phyloP scores from a whole-genome alignment of 2,329 filamentous ascomycete species.

The Huntiella abstrusa region DNA sequence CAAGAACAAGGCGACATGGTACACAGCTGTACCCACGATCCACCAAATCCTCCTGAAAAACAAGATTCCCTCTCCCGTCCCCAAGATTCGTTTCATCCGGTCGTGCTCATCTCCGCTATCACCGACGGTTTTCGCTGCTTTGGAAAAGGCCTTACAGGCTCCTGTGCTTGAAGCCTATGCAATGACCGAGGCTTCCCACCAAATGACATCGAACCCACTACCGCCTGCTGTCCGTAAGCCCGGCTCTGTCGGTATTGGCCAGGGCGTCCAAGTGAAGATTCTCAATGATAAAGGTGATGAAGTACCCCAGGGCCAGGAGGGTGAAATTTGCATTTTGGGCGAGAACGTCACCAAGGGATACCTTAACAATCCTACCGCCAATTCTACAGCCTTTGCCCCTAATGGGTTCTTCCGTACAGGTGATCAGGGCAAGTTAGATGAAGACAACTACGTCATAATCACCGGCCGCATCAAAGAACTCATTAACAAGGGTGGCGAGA shows the following conservation, averaged over 20 bases:
- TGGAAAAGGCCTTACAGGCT: conserved; percentile 57
- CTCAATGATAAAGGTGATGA: conserved; percentile 51
- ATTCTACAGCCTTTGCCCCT: conserved; percentile 52
- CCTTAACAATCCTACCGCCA: conserved; percentile 64
- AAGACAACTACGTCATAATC: conserved; percentile 67
- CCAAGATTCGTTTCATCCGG: conserved; percentile 66
- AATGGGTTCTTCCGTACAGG: conserved; percentile 76
- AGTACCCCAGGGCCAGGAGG: conserved; percentile 49
- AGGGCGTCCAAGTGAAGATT: conserved; percentile 67
- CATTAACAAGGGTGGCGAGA: conserved; percentile 80
- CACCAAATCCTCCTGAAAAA: conserved; percentile 73
- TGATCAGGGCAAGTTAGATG: conserved; percentile 65
- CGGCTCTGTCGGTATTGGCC: conserved; percentile 64
- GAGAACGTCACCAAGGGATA: conserved; percentile 75
- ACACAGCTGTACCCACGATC: conserved; percentile 82
- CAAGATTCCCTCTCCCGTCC: conserved; percentile 46
- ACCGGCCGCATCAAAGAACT: conserved; percentile 87
- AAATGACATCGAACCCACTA: conserved; percentile 62
- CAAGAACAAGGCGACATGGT: conserved; percentile 66
- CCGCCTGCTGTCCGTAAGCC: conserved; percentile 57
- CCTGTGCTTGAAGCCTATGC: conserved; percentile 80
- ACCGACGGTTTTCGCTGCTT: conserved; percentile 61
- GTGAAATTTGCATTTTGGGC: conserved; percentile 66
- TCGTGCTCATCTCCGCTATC: conserved; percentile 63
- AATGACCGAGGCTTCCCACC: conserved; percentile 79